A percentile compares a stretch with the other conserved stretches of the same genome.
Evolutionary conservation across 2,329 filamentous ascomycete species (phyloP).

Genomic region (Claviceps sorghi): DNA sequence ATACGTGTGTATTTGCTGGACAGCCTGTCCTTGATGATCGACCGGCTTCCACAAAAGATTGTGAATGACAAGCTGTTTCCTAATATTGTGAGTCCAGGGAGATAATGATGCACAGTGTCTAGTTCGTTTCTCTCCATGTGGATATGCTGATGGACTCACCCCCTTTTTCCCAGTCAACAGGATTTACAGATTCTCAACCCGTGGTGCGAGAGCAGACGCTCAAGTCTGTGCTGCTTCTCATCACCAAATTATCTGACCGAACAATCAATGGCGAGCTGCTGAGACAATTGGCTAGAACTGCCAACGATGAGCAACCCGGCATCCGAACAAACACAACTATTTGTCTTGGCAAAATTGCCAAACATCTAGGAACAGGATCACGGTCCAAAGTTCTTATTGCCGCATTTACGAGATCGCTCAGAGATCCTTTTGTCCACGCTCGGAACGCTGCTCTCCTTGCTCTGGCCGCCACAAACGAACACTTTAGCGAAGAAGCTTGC

Average conservation of each 20-base stretch:
- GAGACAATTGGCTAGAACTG: slow-evolving; percentile 82
- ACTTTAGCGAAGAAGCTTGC: slow-evolving; percentile 82
- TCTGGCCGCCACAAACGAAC: slow-evolving; percentile 67
- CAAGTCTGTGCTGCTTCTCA: slow-evolving; percentile 78
- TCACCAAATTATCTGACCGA: slow-evolving; percentile 80
- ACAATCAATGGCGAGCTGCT: slow-evolving; percentile 88
- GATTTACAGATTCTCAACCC: slow-evolving; percentile 83
- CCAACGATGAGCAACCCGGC: slow-evolving; percentile 93
- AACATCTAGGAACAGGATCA: slow-evolving; percentile 63
- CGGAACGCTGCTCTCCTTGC: slow-evolving; percentile 81
- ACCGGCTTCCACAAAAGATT: slow-evolving; percentile 70
- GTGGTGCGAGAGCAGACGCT: slow-evolving; percentile 91
- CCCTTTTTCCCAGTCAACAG: slow-evolving; percentile 49
- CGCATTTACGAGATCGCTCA: slow-evolving; percentile 75
- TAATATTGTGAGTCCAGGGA: slow-evolving; percentile 52
- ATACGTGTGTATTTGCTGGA: slow-evolving; percentile 84
- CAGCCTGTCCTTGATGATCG: slow-evolving; percentile 80
- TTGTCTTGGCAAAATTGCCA: slow-evolving; percentile 89
- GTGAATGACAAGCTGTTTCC: slow-evolving; percentile 97
- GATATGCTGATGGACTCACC: slow-evolving; percentile 7
- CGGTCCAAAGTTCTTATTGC: slow-evolving; percentile 84
- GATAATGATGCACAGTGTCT: not conserved
- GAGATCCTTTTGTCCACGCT: slow-evolving; percentile 90
- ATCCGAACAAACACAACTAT: slow-evolving; percentile 98
- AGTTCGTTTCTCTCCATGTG: not conserved